Base-by-base conservation (phyloP, 345 rosid genomes). In the Gossypium ekmanianum region DNA sequence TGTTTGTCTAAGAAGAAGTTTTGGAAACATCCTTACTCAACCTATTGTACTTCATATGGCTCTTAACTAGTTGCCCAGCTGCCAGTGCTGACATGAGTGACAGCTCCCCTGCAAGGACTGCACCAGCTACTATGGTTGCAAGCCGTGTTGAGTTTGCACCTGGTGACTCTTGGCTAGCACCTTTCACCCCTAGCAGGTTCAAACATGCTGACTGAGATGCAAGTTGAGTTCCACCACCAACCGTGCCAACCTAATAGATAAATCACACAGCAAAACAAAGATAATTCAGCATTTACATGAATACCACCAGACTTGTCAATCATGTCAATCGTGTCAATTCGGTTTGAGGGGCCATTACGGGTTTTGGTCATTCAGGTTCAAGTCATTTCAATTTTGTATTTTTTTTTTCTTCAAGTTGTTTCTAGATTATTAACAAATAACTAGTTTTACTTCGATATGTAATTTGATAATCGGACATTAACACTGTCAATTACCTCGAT, bases 211-310 rank as follows among this genome's bases (percentile, higher is more conserved):
- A 88, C 77, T 90, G 94, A 34, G 92, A 88, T 63, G 92, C 88
- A 54, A 90, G 94, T 74, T 88, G 91, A 43, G 94, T 90, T 52
- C 94, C 94, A 13, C 94, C 94, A 58, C 94, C 94, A 11, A 90
- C 86, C 3, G 94, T 90, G 7, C 94, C 94, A 52, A 90, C 94
- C 93, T 89, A 80, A 41, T 65, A 50, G 45, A 72, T 52, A 55
- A 41, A 22, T 50, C 9, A 11, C 3, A 68, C 18, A 18, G 26
- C 10, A 51, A 43, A 2, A 57, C 13, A 34, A 34, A 68, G 57
- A 26, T 20, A 51, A 41, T 64, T 65, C 58, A 55, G 68, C 75
- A 41, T 45, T 22, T 12, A 59, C 55, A 22, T 39, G 18, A 43
- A 18, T 4, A 20, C 29, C 44, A 34, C 41, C 41, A 5, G 41